Conservation (phyloP, 2,329 filamentous ascomycete species). For the Furcasterigmium sp. region DNA sequence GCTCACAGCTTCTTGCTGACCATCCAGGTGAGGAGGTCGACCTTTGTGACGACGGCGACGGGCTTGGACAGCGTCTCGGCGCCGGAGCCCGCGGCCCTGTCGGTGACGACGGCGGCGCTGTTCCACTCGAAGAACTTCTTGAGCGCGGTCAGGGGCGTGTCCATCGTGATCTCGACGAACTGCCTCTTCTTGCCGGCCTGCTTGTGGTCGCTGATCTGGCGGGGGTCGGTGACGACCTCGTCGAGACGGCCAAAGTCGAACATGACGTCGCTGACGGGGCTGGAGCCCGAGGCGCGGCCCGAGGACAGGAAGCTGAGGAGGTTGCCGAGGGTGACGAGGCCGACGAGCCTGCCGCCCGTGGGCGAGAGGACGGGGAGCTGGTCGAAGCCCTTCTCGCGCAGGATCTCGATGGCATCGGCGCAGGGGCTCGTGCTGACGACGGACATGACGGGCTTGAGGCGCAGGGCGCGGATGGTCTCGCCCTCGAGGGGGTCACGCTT, state of each 20-base stretch:
- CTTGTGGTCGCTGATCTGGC: slow-evolving; percentile 42
- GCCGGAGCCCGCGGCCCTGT: slow-evolving; percentile 53
- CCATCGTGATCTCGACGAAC: slow-evolving; percentile 91
- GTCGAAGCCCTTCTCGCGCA: slow-evolving; percentile 97
- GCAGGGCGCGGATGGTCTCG: slow-evolving; percentile 75
- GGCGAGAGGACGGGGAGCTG: slow-evolving; percentile 84
- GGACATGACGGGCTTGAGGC: slow-evolving; percentile 90
- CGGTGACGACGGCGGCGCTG: slow-evolving; percentile 89
- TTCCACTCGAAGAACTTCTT: slow-evolving; percentile 98
- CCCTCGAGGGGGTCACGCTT: slow-evolving; percentile 65
- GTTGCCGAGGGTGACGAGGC: slow-evolving; percentile 91
- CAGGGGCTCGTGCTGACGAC: slow-evolving; percentile 67
- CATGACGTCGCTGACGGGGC: slow-evolving; percentile 83
- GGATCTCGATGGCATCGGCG: slow-evolving; percentile 88
- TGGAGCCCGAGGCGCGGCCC: slow-evolving; percentile 69
- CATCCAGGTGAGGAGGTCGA: slow-evolving; percentile 90
- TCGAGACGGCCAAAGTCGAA: slow-evolving; percentile 87
- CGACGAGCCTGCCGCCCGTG: slow-evolving; percentile 69
- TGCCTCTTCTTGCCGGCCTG: slow-evolving; percentile 47
- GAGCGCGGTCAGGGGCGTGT: slow-evolving; percentile 77
- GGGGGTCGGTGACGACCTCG: slow-evolving; percentile 86
- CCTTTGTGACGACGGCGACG: slow-evolving; percentile 89
- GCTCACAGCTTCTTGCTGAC: slow-evolving; percentile 53
- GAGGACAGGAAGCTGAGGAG: slow-evolving; percentile 84
- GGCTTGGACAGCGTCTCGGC: slow-evolving; percentile 64